These are phyloP conservation scores for Boletus sp. DNA, from an alignment of 1,284 basidiomycete species.

Conservation along the genomic window DNA sequence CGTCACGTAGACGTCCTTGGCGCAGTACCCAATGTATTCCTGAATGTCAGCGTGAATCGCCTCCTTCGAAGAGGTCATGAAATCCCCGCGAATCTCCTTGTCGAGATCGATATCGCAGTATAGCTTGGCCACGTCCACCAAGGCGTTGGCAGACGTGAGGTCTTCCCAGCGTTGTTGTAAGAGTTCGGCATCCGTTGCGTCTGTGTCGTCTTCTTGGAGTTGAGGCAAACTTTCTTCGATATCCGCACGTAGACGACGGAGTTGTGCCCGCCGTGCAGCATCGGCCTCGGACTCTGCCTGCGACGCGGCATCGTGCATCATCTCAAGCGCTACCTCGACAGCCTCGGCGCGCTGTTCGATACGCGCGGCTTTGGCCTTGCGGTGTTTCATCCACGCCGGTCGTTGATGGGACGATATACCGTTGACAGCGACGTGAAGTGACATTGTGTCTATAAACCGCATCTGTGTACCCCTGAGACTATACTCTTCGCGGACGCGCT, in stretches of 20 bases:
- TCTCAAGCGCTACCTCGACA: constrained; percentile 50
- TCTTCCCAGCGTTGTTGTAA: constrained; percentile 83
- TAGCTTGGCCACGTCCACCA: constrained; percentile 88
- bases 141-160: constrained; percentile 87
- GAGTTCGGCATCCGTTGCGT: constrained; percentile 41
- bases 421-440: constrained; percentile 90
- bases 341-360: constrained; percentile 58
- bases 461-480: constrained; percentile 64
- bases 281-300: constrained; percentile 45
- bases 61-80: constrained; percentile 63
- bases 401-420: constrained; percentile 96
- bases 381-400: constrained; percentile 87
- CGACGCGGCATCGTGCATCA: constrained; percentile 48
- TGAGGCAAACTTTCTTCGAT: constrained; percentile 46
- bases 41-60: constrained; percentile 70
- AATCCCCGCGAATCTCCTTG: constrained; percentile 80
- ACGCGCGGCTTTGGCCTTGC: constrained; percentile 60
- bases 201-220: constrained; percentile 39
- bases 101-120: constrained; percentile 84
- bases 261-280: constrained; percentile 37
- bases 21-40: constrained; percentile 88
- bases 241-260: constrained; percentile 45
- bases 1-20: constrained; percentile 82
- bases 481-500: constrained; percentile 86
- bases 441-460: constrained; percentile 94